These are phyloP conservation scores for Pseudozyma tsukubaensis DNA, from an alignment of 1,284 basidiomycete genomes.

Conservation along the genomic window DNA sequence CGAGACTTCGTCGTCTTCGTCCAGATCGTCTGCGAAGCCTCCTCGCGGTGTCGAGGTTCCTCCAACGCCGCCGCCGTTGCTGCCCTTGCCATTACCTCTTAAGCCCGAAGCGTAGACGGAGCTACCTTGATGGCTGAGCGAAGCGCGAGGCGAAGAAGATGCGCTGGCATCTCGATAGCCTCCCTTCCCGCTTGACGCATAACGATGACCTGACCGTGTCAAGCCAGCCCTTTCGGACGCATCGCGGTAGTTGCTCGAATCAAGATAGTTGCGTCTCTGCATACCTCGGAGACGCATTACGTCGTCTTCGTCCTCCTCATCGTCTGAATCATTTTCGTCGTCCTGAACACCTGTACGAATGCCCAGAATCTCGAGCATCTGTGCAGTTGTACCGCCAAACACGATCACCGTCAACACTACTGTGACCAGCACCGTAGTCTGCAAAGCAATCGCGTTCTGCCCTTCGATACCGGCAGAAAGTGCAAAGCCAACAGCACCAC, in stretches of 20 bases:
- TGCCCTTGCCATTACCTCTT: constrained; percentile 1
- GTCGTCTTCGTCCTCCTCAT: constrained; percentile 52
- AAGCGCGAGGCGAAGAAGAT: constrained; percentile 30
- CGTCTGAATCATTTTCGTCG: constrained; percentile 78
- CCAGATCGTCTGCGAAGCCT: constrained; percentile 50
- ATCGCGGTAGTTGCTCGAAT: constrained; percentile 29
- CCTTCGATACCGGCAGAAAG: constrained; percentile 95
- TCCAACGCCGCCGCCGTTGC: neutral
- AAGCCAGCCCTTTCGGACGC: constrained; percentile 38
- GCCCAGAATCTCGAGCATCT: constrained; percentile 97
- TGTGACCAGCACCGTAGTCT: constrained; percentile 93
- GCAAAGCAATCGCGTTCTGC: constrained; percentile 86
- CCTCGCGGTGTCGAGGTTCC: constrained; percentile 6
- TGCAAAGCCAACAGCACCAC: constrained; percentile 96
- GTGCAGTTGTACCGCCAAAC: constrained; percentile 94
- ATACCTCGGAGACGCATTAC: constrained; percentile 39
- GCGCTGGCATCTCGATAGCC: constrained; percentile 41
- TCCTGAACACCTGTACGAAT: constrained; percentile 86
- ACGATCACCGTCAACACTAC: constrained; percentile 94
- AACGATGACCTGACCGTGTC: constrained; percentile 24
- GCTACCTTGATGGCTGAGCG: constrained; percentile 25
- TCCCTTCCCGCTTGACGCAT: constrained; percentile 26
- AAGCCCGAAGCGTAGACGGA: constrained; percentile 16
- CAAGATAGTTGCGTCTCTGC: constrained; percentile 31
- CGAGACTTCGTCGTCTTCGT: constrained; percentile 44